Evolutionary conservation across 2,329 filamentous ascomycete species (phyloP), one percentile per base, ranked within the genome.

Genomic region (Hymenoscyphus fructigenus): DNA sequence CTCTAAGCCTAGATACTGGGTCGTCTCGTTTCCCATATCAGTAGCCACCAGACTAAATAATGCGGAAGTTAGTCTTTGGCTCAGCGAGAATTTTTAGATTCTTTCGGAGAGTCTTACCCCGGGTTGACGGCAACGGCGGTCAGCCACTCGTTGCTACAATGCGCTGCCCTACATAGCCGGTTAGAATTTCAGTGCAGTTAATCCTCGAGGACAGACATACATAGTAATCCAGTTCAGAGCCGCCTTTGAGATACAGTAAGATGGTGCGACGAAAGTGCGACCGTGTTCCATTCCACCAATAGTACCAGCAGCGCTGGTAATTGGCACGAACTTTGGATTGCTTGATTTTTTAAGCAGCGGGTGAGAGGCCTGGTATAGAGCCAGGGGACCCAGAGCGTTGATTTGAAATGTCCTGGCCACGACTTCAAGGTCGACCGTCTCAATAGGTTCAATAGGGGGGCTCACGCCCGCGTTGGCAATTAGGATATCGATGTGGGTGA

Each of bases 401-500:
- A 53, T 23, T 26, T 60, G 57, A 32, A 66, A 66, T 23, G 38
- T 41, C 36, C 28, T 55, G 26, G 41, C n/a, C 38, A 60, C 28
- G 5, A 47, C 41, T 12, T 50, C 41, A 23, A 50, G 44, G 15
- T 65, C 60, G 59, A 65, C 32, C 4, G 36, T 59, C 7, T 47
- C 38, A 20, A 59, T 14, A 26, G 59, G 20, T 9, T 58, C 50
- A 23, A 55, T 38, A 26, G 55, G 53, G 17, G 53, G 59, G 26
- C 38, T 59, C 1, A 75, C 73, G 5, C 76, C 76, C 1, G 78
- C 76, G 66, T 78, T 79, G 17, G 76, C 75, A 38, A 79, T 73
- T n/a, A 78, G 70, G 44, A 76, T 65, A 61, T 79, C 77, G 26
- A 79, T 36, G 38, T 44, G 38, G 38, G 14, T 17, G 2, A 44